Conservation (phyloP, 73 alveolate species). For the Paramecium sonneborni region DNA sequence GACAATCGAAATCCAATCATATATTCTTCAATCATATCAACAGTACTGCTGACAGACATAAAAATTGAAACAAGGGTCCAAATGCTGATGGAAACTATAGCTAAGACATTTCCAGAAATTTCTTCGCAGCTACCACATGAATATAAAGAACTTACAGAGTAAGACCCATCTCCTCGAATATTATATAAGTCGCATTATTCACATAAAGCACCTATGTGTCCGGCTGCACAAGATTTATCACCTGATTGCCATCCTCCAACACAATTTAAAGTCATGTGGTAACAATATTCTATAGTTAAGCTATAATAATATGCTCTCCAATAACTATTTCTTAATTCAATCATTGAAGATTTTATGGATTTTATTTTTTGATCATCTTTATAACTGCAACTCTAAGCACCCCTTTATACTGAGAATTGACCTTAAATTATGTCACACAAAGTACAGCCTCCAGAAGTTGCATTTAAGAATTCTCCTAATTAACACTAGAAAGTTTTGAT, state of each 20-base stretch:
- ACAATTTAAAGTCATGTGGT: constrained; percentile 3
- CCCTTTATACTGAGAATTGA: background rate
- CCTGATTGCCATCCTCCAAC: constrained; percentile 38
- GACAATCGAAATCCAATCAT: background rate
- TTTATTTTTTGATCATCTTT: background rate
- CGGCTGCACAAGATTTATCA: background rate
- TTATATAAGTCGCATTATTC: constrained; percentile 61
- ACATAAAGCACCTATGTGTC: constrained; percentile 57
- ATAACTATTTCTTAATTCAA: background rate
- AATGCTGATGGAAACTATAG: background rate
- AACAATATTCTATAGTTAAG: background rate
- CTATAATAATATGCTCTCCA: constrained; percentile 50
- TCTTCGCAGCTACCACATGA: constrained; percentile 35
- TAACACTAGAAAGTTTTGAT: background rate
- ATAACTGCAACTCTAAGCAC: background rate
- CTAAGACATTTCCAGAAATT: background rate
- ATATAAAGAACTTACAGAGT: background rate
- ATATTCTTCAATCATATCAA: constrained; percentile 23
- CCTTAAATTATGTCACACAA: background rate
- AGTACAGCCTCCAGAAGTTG: background rate
- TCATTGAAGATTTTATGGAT: background rate
- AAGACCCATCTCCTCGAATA: background rate
- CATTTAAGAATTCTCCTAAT: background rate
- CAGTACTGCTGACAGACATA: constrained; percentile 2
- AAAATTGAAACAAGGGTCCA: constrained; percentile 9